Evolutionary conservation across 805 yeast species (phyloP), one percentile per base, ranked within the genome.

Genomic region (Naumovozyma castellii): DNA sequence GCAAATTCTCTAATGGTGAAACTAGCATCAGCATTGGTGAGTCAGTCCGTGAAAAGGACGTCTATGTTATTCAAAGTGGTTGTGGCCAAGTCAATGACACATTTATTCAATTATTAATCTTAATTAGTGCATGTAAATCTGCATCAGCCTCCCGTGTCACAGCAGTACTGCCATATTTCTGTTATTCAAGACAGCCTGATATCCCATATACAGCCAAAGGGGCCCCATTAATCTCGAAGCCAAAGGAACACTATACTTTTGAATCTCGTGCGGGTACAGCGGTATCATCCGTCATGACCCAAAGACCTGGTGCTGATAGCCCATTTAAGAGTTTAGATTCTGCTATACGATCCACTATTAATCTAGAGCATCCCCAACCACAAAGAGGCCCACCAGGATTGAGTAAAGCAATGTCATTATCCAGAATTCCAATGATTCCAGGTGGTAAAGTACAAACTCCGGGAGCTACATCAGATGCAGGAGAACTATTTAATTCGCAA

Each of bases 121-220:
- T 84, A 71, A 76, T 87, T 20, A 79, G 88, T n/a, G 96, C 96
- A 2, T 85, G 95, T 63, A 88, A 88, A 53, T 80, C 85, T 36
- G 94, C 97, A 2, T 79, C 90, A 43, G 95, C 96, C 12, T 76
- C 75, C 42, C 71, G 90, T 42, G 94, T 87, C 34, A 85, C 95
- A 2, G 95, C 90, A 0, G 95, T 87, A 22, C 68, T 84, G 61
- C 98, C 99, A 3, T 70, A 87, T 44, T 92, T 92, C 62, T 96
- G 97, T 19, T 92, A 92, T 59, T 84, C 95, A 2, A 73, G 99
- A 55, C 99, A 92, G 62, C 94, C 96, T 3, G 97, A 90, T 61
- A 77, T 85, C 29, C 95, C 95, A 25, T 83, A 82, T 54, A 77
- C 84, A 42, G 73, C 74, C 54, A 73, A 75, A 29, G 92, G 94